phyloP scores from a whole-genome alignment of 2,329 filamentous ascomycete genomes.

The Ophiostoma ulmi region DNA sequence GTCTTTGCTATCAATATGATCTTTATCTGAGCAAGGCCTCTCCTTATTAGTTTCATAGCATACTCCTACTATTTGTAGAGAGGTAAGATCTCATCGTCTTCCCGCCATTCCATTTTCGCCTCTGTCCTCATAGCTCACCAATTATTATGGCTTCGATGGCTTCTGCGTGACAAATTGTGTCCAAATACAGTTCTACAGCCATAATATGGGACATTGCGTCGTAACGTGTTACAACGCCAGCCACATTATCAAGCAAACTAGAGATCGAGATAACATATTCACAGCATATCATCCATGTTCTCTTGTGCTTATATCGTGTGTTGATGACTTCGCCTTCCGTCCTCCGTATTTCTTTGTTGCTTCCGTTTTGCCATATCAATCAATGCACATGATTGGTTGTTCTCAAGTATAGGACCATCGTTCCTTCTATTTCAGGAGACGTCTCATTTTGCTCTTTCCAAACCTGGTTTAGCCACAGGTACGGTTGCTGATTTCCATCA shows the following conservation, averaged over 20 bases:
- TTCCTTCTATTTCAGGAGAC: not conserved
- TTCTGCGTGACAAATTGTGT: not conserved
- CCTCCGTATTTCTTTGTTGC: not conserved
- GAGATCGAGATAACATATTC: not conserved
- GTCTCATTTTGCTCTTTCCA: not conserved
- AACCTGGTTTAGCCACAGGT: not conserved
- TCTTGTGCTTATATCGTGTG: not conserved
- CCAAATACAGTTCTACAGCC: not conserved
- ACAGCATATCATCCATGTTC: too few relatives aligned
- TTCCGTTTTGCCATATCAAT: not conserved
- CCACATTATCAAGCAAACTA: not conserved
- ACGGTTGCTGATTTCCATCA: not conserved
- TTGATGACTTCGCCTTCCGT: not conserved
- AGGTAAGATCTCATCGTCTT: not conserved
- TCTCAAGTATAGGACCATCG: not conserved
- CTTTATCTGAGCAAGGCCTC: not conserved
- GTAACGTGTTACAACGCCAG: not conserved
- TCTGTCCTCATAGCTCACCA: not conserved
- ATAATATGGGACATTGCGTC: not conserved
- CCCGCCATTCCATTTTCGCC: not conserved
- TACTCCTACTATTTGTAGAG: not conserved
- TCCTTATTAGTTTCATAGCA: not conserved
- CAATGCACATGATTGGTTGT: not conserved
- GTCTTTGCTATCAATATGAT: not conserved
- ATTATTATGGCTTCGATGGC: not conserved